phyloP scores from a whole-genome alignment of 495 filamentous ascomycete genomes.

The Thermothielavioides terrestris region DNA sequence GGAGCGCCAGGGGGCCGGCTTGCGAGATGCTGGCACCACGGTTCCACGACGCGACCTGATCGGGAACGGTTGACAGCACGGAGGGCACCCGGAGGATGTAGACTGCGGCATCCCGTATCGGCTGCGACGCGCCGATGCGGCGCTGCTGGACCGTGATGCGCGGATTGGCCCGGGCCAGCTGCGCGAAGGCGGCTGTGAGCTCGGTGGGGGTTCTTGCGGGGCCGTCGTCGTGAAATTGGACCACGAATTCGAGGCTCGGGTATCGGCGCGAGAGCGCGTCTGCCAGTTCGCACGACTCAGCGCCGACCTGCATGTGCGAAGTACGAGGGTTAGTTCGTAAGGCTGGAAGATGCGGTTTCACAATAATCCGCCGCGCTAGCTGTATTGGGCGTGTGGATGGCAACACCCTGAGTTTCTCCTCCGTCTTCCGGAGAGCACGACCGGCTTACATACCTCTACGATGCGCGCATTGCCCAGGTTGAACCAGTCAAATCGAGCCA shows the following conservation, averaged over 20 bases:
- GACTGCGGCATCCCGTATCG: not conserved
- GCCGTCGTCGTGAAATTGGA: not conserved
- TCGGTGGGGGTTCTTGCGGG: not conserved
- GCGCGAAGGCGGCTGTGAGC: too few species aligned
- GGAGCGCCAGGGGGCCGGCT: too few species aligned
- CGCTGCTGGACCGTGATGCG: not conserved
- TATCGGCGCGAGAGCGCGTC: not conserved
- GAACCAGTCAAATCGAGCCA: not conserved
- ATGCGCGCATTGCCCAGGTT: not conserved
- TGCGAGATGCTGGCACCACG: too few species aligned
- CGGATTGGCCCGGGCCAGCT: too few species aligned
- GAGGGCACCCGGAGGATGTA: not conserved
- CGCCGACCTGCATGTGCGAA: not conserved
- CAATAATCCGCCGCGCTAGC: too few species aligned
- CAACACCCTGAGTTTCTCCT: too few species aligned
- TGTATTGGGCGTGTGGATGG: not conserved
- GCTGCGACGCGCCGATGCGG: not conserved
- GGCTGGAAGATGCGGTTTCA: too few species aligned
- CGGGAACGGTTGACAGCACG: too few species aligned
- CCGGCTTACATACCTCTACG: not conserved
- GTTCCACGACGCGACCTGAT: too few species aligned
- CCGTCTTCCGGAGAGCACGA: too few species aligned
- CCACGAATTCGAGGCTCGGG: not conserved
- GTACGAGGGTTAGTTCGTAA: too few species aligned
- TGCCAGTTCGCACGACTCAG: not conserved